Base-by-base conservation (phyloP, 106 monocot genomes). In the Agapanthus africanus region DNA sequence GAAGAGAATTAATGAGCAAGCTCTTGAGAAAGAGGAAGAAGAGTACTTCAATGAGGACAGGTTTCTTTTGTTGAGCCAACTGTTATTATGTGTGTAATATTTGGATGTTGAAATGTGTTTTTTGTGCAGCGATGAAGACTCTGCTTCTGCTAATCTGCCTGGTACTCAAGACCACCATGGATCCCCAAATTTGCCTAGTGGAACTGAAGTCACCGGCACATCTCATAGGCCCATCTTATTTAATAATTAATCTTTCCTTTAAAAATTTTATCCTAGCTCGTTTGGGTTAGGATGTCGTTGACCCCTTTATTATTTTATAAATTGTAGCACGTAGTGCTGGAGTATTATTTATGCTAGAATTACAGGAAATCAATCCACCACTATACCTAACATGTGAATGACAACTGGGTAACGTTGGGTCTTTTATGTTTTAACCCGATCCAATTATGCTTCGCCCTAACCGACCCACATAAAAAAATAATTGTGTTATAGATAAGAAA, bases 1-100 rank as follows among this genome's bases (percentile, higher is more conserved):
- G 63, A 97, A 86, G 73, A 81, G 81, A 40, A 64, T 69, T 25
- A 89, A 86, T 70, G 88, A 91, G 33, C 80, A 88, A n/a, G 91
- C 78, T 41, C 82, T 97, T 77, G 95, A 91, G 42, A 97, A 91
- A 66, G 95, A 97, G 76, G 95, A 97, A 71, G 95, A 97, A 80
- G 91, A 89, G 27, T 97, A 97, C 50, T 97, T 97, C 42, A 91
- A 97, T 39, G 95, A 84, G 69, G 82, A 97, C 61, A 91, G 95
- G 95, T 91, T 51, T 76, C 0, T 19, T 33, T 25, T 36, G 27
- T 19, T 34, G 52, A 33, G 23, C 11, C 13, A 56, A 27, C 14
- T n/a, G 11, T 11, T 59, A 2, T 22, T 4, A 16, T 63, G 36
- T 39, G 21, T 27, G 25, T n/a, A 37, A 31, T 33, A 28, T 25